Evolutionary conservation across 805 yeast genomes (phyloP).

Genomic region (Ogataea haglerorum): DNA sequence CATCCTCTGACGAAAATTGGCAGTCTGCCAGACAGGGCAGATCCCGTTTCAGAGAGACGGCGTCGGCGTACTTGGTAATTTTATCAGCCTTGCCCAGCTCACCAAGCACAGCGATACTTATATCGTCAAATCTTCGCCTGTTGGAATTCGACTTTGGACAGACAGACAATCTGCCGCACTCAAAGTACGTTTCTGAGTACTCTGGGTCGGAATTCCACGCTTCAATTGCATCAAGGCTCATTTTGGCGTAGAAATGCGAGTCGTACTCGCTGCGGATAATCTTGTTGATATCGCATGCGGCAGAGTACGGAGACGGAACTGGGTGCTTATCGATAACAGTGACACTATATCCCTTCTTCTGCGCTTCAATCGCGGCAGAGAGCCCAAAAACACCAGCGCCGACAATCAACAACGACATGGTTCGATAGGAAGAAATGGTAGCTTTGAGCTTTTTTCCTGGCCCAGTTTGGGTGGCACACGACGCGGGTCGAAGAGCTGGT

Average conservation of each 20-base stretch:
- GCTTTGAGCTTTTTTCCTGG: conserved; percentile 1
- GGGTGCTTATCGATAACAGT: conserved; percentile 39
- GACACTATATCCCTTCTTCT: conserved; percentile 31
- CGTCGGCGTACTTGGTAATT: conserved; percentile 28
- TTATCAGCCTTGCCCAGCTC: conserved; percentile 29
- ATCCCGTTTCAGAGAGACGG: conserved; percentile 28
- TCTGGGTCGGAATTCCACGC: conserved; percentile 37
- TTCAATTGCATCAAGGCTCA: conserved; percentile 44
- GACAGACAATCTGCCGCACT: conserved; percentile 42
- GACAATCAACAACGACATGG: conserved; percentile 24
- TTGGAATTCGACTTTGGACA: conserved; percentile 31
- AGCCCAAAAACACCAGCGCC: conserved; percentile 48
- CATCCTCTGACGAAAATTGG: conserved; percentile 10
- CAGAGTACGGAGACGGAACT: conserved; percentile 45
- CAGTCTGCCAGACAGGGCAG: conserved; percentile 17
- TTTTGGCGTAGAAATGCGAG: conserved; percentile 37
- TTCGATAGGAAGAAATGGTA: too few relatives aligned
- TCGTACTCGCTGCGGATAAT: conserved; percentile 47
- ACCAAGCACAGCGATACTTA: conserved; percentile 35
- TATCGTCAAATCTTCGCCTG: conserved; percentile 37
- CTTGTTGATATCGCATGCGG: conserved; percentile 48
- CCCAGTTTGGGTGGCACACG: conserved; percentile 1
- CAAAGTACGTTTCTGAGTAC: conserved; percentile 33
- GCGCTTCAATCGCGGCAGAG: conserved; percentile 40
- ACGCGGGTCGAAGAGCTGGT: not conserved